Evolutionary conservation across 2,329 filamentous ascomycete species (phyloP).

Genomic region (Alternaria viburni): DNA sequence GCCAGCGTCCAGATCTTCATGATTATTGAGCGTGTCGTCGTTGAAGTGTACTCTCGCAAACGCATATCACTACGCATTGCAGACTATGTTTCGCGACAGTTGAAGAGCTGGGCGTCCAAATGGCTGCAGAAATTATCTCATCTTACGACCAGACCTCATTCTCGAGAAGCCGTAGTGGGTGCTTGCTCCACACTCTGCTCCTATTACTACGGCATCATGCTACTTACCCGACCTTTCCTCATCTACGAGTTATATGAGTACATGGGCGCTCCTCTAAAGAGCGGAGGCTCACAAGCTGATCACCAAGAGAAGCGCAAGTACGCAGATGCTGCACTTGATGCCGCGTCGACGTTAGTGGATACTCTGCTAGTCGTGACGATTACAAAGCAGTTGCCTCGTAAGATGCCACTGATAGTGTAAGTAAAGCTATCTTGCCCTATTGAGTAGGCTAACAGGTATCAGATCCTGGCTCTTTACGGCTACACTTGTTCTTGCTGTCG

Average conservation of each 20-base stretch:
- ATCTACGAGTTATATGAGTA: constrained; percentile 57
- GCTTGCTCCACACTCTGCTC: constrained; percentile 59
- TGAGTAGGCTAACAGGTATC: neutral
- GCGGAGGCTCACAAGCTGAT: constrained; percentile 30
- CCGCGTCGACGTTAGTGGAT: constrained; percentile 36
- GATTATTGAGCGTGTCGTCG: constrained; percentile 56
- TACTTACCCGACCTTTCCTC: constrained; percentile 60
- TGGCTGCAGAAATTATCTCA: constrained; percentile 42
- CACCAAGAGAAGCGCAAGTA: constrained; percentile 36
- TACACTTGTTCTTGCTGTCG: constrained; percentile 37
- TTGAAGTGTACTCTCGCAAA: constrained; percentile 55
- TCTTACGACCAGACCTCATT: constrained; percentile 34
- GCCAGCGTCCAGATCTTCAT: constrained; percentile 54
- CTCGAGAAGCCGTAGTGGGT: constrained; percentile 44
- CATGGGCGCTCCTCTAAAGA: constrained; percentile 40
- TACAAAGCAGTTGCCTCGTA: constrained; percentile 28
- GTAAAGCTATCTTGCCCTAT: neutral
- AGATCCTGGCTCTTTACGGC: constrained; percentile 43
- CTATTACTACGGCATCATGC: constrained; percentile 62
- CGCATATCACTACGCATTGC: constrained; percentile 51
- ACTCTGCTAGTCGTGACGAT: constrained; percentile 29
- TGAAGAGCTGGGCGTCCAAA: constrained; percentile 50
- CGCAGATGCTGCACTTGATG: constrained; percentile 40
- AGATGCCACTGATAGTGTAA: constrained; percentile 43
- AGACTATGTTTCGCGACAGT: constrained; percentile 49